These are phyloP conservation scores for Cyclotella atomus DNA, from an alignment of 108 stramenopile genomes.

Conservation along the genomic window DNA sequence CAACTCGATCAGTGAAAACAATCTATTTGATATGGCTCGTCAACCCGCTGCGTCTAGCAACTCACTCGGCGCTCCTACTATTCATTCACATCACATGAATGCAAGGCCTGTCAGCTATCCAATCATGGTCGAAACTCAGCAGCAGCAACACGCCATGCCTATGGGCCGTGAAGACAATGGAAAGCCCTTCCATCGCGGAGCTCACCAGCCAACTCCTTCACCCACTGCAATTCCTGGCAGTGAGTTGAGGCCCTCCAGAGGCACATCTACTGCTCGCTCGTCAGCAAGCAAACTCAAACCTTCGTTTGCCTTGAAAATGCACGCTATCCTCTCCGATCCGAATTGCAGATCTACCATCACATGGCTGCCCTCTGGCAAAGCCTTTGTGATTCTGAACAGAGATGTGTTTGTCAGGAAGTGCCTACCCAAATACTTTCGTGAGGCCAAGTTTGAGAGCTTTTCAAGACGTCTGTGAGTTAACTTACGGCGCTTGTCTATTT, in stretches of 20 bases:
- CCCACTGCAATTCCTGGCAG: neutral
- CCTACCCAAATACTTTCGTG: slow-evolving; percentile 54
- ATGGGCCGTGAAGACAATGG: too few species aligned
- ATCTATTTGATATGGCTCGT: neutral
- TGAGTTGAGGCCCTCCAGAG: neutral
- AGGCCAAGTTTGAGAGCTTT: slow-evolving; percentile 60
- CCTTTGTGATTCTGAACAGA: slow-evolving; percentile 54
- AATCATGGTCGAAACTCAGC: neutral
- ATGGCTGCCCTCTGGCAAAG: slow-evolving; percentile 56
- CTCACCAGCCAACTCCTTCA: neutral
- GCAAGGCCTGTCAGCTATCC: neutral
- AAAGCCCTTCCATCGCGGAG: neutral
- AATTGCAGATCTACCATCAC: slow-evolving; percentile 17
- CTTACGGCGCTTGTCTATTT: too few species aligned
- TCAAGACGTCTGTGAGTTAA: slow-evolving; percentile 25
- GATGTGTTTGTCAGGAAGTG: slow-evolving; percentile 44
- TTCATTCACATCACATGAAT: neutral
- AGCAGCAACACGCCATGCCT: neutral
- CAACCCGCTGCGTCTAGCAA: neutral
- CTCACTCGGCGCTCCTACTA: neutral
- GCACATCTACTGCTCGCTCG: neutral
- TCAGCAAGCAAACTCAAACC: slow-evolving; percentile 22
- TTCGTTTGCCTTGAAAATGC: slow-evolving; percentile 49
- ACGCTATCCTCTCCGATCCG: slow-evolving; percentile 34
- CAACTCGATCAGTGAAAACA: too few species aligned